Base-by-base conservation (phyloP, 2,329 filamentous ascomycete genomes). In the Cladophialophora chaetospira region DNA sequence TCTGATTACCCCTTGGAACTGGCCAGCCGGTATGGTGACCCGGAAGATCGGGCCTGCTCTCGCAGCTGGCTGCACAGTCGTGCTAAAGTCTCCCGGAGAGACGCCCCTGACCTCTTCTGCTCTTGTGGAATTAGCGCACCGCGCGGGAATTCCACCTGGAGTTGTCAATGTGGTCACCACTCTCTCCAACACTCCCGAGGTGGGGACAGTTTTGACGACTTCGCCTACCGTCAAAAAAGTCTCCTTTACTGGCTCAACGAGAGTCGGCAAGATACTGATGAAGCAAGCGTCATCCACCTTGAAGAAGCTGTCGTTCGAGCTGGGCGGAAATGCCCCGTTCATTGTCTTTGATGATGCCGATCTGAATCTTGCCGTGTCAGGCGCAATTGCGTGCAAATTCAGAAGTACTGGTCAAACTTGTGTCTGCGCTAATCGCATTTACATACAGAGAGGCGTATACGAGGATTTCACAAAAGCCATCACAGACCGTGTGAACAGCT, bases 1-100 rank as follows among this genome's bases (percentile, higher is more conserved):
- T 0, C 86, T 85, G 0, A 72, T 89, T 13, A 85, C 88, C 1
- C 87, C 87, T 2, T 89, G 87, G 86, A 88, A 89, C 64, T 88
- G 87, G 60, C 85, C 85, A 0, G 76, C 87, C 45, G 84, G 84
- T n/a, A 76, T 89, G 82, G 78, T 88, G 3, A 69, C 88, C 47
- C 77, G 87, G 25, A 89, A 89, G 68, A 85, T 80, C 2, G 78
- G 81, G 45, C 84, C 86, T 6, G 77, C 91, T 25, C 70, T 89
- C 29, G 87, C 87, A 1, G 84, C 84, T 9, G 84, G 84, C 1
- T 87, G 84, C 67, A 82, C 84, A 1, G 87, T 89, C 81, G 76
- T 89, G 10, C 76, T 82, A 9, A 89, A 89, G 72, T 84, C 87
- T 4, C 84, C 13, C 3, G 86, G 86, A 79, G 86, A 89, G 70